Percentiles rank a stretch among this genome's conserved stretches.
These are phyloP conservation scores for Epichloe brachyelytri DNA, from an alignment of 2,329 filamentous ascomycete species.

Conservation along the genomic window DNA sequence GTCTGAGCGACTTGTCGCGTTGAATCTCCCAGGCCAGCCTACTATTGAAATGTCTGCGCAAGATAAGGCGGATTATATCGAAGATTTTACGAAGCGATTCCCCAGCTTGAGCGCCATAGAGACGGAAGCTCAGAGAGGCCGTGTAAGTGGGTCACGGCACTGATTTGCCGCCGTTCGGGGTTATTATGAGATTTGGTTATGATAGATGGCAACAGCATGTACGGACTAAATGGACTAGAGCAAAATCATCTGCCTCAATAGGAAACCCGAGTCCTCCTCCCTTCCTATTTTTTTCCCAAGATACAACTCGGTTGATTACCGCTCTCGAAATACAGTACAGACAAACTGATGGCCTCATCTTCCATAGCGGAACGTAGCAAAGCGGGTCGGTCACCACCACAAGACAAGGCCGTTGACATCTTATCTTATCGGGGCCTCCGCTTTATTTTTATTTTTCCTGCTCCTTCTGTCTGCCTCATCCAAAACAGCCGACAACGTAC, in stretches of 20 bases:
- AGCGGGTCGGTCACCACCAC: background rate
- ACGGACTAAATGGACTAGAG: background rate
- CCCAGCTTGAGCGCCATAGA: slow-evolving; percentile 77
- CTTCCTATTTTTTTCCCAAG: background rate
- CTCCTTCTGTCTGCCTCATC: too few species aligned
- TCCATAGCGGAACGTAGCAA: too few species aligned
- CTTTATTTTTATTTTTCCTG: slow-evolving; percentile 1
- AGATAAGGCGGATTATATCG: slow-evolving; percentile 52
- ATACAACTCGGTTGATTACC: background rate
- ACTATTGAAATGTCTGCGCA: slow-evolving; percentile 40
- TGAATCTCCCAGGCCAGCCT: slow-evolving; percentile 35
- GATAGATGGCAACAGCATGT: slow-evolving; percentile 5
- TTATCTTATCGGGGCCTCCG: slow-evolving; percentile 5
- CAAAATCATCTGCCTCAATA: too few species aligned
- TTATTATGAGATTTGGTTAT: background rate
- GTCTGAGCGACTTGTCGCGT: slow-evolving; percentile 28
- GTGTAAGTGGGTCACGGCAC: slow-evolving; percentile 17
- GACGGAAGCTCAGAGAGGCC: slow-evolving; percentile 53
- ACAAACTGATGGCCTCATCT: too few species aligned
- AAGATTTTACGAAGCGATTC: slow-evolving; percentile 70
- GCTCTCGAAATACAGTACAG: background rate
- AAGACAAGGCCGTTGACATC: background rate
- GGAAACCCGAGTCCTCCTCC: too few species aligned
- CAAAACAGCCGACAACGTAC: background rate
- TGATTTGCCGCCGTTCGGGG: slow-evolving; percentile 9